Percentiles rank a stretch among this genome's conserved stretches.
Evolutionary conservation across 345 rosid species (phyloP).

Genomic region (Tarenaya hassleriana): DNA sequence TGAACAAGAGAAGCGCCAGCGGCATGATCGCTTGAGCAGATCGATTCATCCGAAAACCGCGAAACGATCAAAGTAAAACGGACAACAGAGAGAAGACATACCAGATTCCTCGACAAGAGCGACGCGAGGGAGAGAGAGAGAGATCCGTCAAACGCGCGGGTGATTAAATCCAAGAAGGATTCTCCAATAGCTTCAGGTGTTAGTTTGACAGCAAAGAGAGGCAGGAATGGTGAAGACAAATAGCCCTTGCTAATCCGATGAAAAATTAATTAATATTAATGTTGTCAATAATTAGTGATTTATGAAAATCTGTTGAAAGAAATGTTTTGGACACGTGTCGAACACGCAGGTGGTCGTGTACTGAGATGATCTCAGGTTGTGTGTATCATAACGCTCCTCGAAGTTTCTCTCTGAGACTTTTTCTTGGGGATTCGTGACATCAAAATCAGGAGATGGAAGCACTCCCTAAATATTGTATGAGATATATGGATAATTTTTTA

Average conservation of each 20-base stretch:
- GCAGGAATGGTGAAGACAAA: no score
- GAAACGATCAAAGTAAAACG: conserved; percentile 18
- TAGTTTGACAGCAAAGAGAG: no score
- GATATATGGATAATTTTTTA: no score
- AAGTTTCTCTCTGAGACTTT: no score
- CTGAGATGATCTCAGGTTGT: not conserved
- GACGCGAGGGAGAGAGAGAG: conserved; percentile 1
- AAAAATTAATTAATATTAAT: not conserved
- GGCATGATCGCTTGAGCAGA: not conserved
- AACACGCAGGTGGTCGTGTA: conserved; percentile 24
- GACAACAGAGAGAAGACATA: not conserved
- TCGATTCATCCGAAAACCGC: not conserved
- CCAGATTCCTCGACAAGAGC: no score
- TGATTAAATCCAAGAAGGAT: not conserved
- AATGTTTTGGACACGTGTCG: conserved; percentile 39
- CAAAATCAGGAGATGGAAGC: no score
- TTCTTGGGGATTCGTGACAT: not conserved
- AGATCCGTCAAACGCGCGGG: conserved; percentile 1
- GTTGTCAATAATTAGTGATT: not conserved
- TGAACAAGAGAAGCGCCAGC: not conserved
- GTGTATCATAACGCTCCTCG: not conserved
- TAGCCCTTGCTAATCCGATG: conserved; percentile 18
- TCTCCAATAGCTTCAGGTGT: no score
- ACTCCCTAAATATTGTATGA: no score
- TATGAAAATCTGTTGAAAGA: not conserved